Percentiles rank a stretch among this genome's conserved stretches.
Evolutionary conservation across 1,284 basidiomycete species (phyloP).

Genomic region (Acaromyces ingoldii): DNA sequence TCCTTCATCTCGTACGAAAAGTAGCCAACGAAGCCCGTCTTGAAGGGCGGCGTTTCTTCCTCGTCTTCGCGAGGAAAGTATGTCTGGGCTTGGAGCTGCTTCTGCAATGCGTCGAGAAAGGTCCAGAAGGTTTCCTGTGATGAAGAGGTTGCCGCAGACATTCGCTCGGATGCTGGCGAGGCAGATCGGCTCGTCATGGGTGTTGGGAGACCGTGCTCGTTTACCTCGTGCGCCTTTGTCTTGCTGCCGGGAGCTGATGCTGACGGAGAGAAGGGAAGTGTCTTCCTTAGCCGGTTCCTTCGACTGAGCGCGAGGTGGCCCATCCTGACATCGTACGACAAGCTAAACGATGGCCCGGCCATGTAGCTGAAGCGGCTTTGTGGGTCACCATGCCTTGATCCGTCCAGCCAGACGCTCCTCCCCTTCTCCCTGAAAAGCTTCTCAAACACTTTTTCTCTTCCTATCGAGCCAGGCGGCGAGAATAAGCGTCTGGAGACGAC

Average conservation of each 20-base stretch:
- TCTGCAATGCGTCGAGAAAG: conserved; percentile 33
- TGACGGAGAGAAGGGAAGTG: too few relatives aligned
- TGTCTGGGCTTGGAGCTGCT: conserved; percentile 14
- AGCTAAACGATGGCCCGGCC: conserved; percentile 30
- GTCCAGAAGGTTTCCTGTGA: conserved; percentile 34
- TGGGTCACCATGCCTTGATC: conserved; percentile 13
- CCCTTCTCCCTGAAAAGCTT: background rate
- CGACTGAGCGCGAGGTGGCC: too few relatives aligned
- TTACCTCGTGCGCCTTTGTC: background rate
- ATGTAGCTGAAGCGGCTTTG: conserved; percentile 41
- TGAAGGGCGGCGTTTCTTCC: background rate
- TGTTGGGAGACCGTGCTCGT: background rate
- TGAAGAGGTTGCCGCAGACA: too few relatives aligned
- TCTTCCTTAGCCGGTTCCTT: too few relatives aligned
- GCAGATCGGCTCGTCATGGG: background rate
- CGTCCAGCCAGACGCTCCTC: conserved; percentile 24
- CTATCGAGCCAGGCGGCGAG: too few relatives aligned
- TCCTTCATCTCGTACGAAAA: conserved; percentile 60
- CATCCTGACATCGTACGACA: conserved; percentile 25
- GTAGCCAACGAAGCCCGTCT: conserved; percentile 56
- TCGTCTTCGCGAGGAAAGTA: background rate
- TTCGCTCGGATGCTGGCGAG: background rate
- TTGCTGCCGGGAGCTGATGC: too few relatives aligned
- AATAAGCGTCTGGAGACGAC: too few relatives aligned
- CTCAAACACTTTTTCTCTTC: too few relatives aligned